A percentile compares a stretch with the other conserved stretches of the same genome.
These are phyloP conservation scores for Marchantia paleacea DNA, from an alignment of 225 moss, liverwort and hornwort species.

Conservation along the genomic window DNA sequence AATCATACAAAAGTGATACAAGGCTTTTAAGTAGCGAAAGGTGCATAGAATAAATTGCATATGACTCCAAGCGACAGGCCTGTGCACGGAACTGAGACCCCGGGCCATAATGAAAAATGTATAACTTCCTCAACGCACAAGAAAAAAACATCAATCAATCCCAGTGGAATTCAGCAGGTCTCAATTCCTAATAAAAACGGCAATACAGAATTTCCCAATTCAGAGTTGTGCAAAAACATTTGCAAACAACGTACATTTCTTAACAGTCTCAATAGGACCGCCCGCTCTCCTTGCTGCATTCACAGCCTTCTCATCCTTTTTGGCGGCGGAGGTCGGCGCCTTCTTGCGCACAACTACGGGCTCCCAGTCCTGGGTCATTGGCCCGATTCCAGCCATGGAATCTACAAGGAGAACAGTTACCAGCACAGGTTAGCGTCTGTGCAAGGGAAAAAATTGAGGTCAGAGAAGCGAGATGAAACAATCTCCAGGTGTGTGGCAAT, in stretches of 20 bases:
- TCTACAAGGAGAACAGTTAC: background rate
- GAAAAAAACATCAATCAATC: too few species aligned
- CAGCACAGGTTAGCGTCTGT: background rate
- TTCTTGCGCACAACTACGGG: constrained; percentile 81
- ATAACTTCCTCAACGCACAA: too few species aligned
- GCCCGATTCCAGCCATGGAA: constrained; percentile 56
- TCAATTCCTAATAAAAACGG: too few species aligned
- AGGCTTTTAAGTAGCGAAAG: too few species aligned
- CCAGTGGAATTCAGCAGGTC: too few species aligned
- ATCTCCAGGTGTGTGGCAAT: background rate
- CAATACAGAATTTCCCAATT: too few species aligned
- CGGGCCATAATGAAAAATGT: too few species aligned
- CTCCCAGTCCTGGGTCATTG: constrained; percentile 78
- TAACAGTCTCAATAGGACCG: constrained; percentile 61
- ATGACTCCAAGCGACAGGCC: too few species aligned
- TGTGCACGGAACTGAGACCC: too few species aligned
- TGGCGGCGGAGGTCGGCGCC: constrained; percentile 58
- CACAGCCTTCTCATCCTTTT: constrained; percentile 72
- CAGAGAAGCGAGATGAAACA: background rate
- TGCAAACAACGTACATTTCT: constrained; percentile 41
- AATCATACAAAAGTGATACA: too few species aligned
- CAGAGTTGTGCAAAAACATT: background rate
- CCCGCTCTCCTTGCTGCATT: constrained; percentile 73
- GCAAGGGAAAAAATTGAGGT: background rate
- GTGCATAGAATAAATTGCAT: too few species aligned